phyloP scores from a whole-genome alignment of 805 yeast genomes.

The Starmera dryadoides region DNA sequence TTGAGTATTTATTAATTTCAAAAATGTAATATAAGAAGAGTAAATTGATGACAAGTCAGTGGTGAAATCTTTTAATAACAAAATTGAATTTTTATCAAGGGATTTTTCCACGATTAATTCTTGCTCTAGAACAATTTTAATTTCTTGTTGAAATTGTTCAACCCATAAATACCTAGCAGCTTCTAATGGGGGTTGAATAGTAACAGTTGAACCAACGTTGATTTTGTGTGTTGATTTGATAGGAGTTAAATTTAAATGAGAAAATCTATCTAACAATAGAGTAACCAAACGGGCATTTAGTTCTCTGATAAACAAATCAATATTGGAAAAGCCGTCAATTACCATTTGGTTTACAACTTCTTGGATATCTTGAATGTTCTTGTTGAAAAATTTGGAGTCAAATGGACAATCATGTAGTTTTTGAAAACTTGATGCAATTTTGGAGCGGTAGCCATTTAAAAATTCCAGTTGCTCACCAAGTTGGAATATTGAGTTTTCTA shows the following conservation, averaged over 20 bases:
- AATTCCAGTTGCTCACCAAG: conserved; percentile 24
- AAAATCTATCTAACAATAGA: conserved; percentile 23
- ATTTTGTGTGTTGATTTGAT: conserved; percentile 25
- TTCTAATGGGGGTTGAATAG: conserved; percentile 34
- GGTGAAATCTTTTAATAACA: conserved; percentile 3
- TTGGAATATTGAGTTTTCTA: conserved; percentile 25
- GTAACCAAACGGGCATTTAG: conserved; percentile 27
- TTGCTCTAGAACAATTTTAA: conserved; percentile 20
- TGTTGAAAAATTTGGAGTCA: conserved; percentile 8
- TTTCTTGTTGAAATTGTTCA: conserved; percentile 16
- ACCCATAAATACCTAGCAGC: conserved; percentile 26
- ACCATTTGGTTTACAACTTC: conserved; percentile 25
- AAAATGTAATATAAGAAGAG: conserved; percentile 13
- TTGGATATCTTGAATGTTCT: conserved; percentile 25
- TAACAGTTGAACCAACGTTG: conserved; percentile 27
- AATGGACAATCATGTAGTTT: conserved; percentile 22
- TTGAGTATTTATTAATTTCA: conserved; percentile 25
- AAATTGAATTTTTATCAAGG: conserved; percentile 11
- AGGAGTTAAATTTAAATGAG: conserved; percentile 1
- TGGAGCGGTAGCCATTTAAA: conserved; percentile 21
- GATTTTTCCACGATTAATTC: conserved; percentile 13
- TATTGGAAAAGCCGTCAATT: conserved; percentile 29
- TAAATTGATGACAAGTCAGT: conserved; percentile 2
- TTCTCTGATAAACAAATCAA: conserved; percentile 22
- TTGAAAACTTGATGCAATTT: conserved; percentile 16